phyloP scores from a whole-genome alignment of 768 basidiomycete genomes.

The Lanmaoa rubissima region DNA sequence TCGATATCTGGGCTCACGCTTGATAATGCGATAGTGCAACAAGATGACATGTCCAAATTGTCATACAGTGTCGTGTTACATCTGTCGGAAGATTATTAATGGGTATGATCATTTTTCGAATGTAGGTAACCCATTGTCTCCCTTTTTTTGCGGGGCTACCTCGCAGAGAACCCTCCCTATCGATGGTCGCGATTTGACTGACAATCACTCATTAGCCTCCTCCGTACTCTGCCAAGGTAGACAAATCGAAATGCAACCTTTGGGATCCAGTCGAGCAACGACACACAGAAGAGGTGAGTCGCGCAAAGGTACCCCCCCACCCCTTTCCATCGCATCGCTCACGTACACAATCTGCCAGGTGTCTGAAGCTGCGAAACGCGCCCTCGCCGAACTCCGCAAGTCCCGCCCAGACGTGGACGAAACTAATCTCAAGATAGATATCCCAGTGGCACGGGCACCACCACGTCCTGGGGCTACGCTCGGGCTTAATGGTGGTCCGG shows the following conservation, averaged over 20 bases:
- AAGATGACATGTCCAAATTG: slow-evolving; percentile 86
- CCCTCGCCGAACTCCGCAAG: slow-evolving; percentile 58
- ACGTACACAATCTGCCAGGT: slow-evolving; percentile 46
- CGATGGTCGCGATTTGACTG: not conserved
- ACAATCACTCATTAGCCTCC: slow-evolving; percentile 21
- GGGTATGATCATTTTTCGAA: slow-evolving; percentile 79
- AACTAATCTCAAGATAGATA: slow-evolving; percentile 60
- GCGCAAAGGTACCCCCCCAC: not conserved
- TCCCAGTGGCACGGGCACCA: slow-evolving; percentile 37
- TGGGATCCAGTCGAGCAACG: slow-evolving; percentile 69
- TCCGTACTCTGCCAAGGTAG: slow-evolving; percentile 19
- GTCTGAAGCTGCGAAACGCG: slow-evolving; percentile 61
- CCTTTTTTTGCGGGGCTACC: not conserved
- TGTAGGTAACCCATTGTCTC: slow-evolving; percentile 31
- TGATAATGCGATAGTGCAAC: slow-evolving; percentile 63
- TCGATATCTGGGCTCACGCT: not conserved
- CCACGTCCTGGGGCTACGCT: not conserved
- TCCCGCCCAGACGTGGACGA: slow-evolving; percentile 64
- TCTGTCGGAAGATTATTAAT: slow-evolving; percentile 69
- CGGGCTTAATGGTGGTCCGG: not conserved
- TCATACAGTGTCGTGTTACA: slow-evolving; percentile 73
- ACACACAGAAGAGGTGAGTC: slow-evolving; percentile 61
- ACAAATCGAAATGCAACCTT: slow-evolving; percentile 53
- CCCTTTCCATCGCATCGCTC: not conserved
- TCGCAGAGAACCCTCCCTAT: too few relatives aligned